Percentiles rank a stretch among this genome's conserved stretches.
Evolutionary conservation across 257 asterid species (phyloP).

Genomic region (Rhazya stricta): DNA sequence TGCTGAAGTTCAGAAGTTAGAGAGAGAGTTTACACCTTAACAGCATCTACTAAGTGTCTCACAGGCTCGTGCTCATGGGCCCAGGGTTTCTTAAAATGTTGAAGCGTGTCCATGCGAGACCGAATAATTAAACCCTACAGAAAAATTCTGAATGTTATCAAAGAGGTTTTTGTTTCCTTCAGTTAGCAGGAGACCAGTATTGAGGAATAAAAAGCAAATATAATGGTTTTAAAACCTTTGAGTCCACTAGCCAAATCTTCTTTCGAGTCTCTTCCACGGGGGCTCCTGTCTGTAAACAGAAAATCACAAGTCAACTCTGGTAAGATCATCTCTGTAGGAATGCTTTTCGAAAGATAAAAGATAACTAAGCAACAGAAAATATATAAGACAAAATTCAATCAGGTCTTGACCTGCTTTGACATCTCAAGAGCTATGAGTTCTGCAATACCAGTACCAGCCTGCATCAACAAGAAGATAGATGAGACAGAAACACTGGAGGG

Average conservation of each 20-base stretch:
- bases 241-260: constrained; percentile 78
- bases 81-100: constrained; percentile 85
- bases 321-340: not conserved
- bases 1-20: not conserved
- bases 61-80: constrained; percentile 81
- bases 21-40: constrained; percentile 45
- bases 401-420: constrained; percentile 65
- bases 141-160: constrained; percentile 6
- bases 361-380: not conserved
- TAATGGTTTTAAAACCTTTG: constrained; percentile 26
- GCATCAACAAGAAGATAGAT: constrained; percentile 15
- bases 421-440: constrained; percentile 92
- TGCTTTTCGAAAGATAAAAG: not conserved
- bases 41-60: constrained; percentile 60
- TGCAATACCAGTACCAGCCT: constrained; percentile 98
- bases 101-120: constrained; percentile 73
- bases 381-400: not conserved
- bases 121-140: constrained; percentile 66
- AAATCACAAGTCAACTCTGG: not conserved
- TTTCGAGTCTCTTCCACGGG: constrained; percentile 79
- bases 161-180: not conserved
- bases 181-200: not conserved
- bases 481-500: not conserved
- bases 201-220: not conserved
- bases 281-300: constrained; percentile 57